Percentiles rank a stretch among this genome's conserved stretches.
phyloP scores from a whole-genome alignment of 768 basidiomycete species.

The Dacryopinax primogenitus region DNA sequence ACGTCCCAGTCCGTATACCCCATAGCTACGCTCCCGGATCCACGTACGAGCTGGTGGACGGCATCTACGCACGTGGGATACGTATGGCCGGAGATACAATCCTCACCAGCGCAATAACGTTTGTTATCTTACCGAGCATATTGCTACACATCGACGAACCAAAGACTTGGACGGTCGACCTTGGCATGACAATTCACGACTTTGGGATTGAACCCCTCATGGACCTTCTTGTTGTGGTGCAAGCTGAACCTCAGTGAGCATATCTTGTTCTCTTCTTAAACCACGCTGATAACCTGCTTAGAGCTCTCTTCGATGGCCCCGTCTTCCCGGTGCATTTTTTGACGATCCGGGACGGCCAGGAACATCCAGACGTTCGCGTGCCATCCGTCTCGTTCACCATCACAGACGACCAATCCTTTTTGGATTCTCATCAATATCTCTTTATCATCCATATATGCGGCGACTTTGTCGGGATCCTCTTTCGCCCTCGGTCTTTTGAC shows the following conservation, averaged over 20 bases:
- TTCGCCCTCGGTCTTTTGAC: background rate
- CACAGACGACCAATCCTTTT: background rate
- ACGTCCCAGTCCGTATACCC: background rate
- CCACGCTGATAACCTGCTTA: background rate
- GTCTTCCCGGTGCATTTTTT: background rate
- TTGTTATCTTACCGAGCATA: background rate
- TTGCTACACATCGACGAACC: background rate
- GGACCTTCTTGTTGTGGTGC: background rate
- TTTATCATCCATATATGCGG: background rate
- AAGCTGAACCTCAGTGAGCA: background rate
- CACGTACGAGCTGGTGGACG: background rate
- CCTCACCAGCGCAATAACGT: background rate
- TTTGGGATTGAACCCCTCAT: background rate
- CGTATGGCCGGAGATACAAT: background rate
- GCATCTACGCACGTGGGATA: background rate
- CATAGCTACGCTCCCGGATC: background rate
- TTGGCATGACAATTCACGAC: background rate
- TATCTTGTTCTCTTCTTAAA: background rate
- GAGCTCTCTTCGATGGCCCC: background rate
- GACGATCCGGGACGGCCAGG: background rate
- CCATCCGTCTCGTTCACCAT: background rate
- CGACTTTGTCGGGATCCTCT: background rate
- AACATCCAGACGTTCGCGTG: background rate
- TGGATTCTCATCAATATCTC: background rate
- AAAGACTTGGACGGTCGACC: background rate